phyloP scores from a whole-genome alignment of 2,329 filamentous ascomycete genomes.

The Phoma sp. region DNA sequence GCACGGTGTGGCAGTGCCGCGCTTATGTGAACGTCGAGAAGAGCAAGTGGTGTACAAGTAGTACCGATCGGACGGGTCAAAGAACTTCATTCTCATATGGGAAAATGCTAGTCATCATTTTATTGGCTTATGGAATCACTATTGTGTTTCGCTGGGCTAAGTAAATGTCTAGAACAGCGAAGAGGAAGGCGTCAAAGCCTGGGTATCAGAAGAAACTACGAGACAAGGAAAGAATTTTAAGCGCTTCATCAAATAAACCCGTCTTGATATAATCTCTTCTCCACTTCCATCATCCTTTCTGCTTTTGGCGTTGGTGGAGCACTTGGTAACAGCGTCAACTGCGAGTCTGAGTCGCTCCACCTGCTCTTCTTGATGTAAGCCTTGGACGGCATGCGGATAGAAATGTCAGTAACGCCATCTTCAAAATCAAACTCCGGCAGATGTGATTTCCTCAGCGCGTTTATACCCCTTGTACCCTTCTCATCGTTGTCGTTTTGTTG shows the following conservation, averaged over 20 bases:
- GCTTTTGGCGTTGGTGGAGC: conserved; percentile 1
- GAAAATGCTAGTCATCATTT: not conserved
- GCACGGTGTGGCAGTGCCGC: not conserved
- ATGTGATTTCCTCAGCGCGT: not conserved
- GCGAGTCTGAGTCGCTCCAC: conserved; percentile 2
- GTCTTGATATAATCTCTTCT: conserved; percentile 3
- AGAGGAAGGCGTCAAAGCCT: not conserved
- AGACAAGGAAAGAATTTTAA: not conserved
- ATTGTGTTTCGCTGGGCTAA: no score
- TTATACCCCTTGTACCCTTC: not conserved
- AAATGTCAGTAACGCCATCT: not conserved
- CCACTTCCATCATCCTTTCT: conserved; percentile 5
- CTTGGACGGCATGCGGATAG: not conserved
- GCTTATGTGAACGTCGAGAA: not conserved
- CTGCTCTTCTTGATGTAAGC: conserved; percentile 4
- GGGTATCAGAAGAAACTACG: conserved; percentile 1
- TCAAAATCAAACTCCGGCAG: conserved; percentile 12
- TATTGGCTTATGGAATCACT: not conserved
- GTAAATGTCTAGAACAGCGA: not conserved
- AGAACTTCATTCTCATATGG: not conserved
- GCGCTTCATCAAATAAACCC: not conserved
- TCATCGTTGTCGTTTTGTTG: not conserved
- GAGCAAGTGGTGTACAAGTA: not conserved
- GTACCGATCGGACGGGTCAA: not conserved
- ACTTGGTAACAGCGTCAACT: conserved; percentile 4